phyloP scores from a whole-genome alignment of 164 flowering plant species.

The Nymphaea colorata region DNA sequence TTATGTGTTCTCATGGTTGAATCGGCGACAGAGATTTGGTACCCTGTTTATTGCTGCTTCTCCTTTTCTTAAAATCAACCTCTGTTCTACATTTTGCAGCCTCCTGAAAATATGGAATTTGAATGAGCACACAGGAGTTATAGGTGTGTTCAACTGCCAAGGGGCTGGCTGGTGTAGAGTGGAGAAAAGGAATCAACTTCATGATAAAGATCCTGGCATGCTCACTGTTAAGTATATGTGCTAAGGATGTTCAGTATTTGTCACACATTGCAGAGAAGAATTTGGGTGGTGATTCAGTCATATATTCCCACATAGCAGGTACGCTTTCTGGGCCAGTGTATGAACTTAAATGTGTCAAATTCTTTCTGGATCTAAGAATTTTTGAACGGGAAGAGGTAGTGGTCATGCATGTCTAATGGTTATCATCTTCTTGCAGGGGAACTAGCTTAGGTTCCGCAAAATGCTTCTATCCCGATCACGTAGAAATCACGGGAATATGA shows the following conservation, averaged over 20 bases:
- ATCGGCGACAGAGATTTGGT: too few relatives aligned
- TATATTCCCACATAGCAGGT: conserved; percentile 63
- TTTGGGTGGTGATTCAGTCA: conserved; percentile 52
- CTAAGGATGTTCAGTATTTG: conserved; percentile 55
- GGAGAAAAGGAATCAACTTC: conserved; percentile 57
- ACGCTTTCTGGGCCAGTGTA: conserved; percentile 8
- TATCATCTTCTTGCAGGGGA: conserved; percentile 37
- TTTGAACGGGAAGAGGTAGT: too few relatives aligned
- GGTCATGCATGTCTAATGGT: background rate
- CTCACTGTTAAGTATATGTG: conserved; percentile 41
- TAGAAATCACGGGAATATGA: conserved; percentile 54
- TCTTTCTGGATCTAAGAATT: background rate
- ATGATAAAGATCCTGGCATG: conserved; percentile 50
- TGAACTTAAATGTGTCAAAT: background rate
- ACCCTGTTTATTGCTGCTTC: too few relatives aligned
- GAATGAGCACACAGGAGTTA: conserved; percentile 57
- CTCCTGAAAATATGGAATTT: conserved; percentile 79
- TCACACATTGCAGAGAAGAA: conserved; percentile 33
- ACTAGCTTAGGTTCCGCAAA: conserved; percentile 45
- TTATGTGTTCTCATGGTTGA: background rate
- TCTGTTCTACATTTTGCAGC: conserved; percentile 25
- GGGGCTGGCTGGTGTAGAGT: conserved; percentile 86
- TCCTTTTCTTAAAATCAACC: background rate
- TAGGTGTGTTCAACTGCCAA: conserved; percentile 86
- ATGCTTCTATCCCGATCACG: conserved; percentile 49